A percentile compares a stretch with the other conserved stretches of the same genome.
phyloP scores from a whole-genome alignment of 177 flowering plant genomes.

The Vitis hybrid region DNA sequence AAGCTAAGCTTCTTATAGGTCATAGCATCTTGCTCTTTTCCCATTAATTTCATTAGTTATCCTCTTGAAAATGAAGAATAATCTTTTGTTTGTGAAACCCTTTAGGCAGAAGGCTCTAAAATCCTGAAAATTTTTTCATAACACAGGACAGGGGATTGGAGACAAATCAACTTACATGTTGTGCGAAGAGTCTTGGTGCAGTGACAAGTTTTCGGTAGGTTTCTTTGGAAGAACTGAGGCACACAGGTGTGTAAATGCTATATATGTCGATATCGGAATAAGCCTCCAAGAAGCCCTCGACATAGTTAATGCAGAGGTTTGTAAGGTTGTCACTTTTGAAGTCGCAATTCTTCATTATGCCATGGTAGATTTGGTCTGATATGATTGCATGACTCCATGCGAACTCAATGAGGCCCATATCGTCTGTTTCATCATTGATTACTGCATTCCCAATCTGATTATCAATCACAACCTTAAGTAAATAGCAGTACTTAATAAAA shows the following conservation, averaged over 20 bases:
- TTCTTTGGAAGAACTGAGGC: conserved; percentile 17
- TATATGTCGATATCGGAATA: conserved; percentile 53
- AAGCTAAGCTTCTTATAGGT: no score
- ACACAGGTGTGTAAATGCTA: conserved; percentile 55
- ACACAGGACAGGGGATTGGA: background rate
- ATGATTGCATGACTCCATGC: no score
- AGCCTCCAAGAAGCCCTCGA: conserved; percentile 29
- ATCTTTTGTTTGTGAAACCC: no score
- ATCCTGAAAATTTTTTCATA: background rate
- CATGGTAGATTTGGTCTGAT: no score
- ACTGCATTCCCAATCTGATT: no score
- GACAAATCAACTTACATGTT: conserved; percentile 27
- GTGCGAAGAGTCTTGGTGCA: conserved; percentile 32
- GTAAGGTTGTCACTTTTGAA: no score
- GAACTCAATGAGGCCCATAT: no score
- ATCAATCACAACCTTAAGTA: no score
- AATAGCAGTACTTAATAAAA: background rate
- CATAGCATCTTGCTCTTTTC: no score
- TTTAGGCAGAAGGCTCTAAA: background rate
- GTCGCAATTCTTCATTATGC: no score
- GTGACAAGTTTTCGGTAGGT: conserved; percentile 14
- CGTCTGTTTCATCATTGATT: no score
- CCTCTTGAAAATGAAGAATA: background rate
- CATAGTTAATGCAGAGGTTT: conserved; percentile 11
- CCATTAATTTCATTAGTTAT: background rate